phyloP scores from a whole-genome alignment of 2,329 filamentous ascomycete species.

The Zelopaecilomyces penicillatus region DNA sequence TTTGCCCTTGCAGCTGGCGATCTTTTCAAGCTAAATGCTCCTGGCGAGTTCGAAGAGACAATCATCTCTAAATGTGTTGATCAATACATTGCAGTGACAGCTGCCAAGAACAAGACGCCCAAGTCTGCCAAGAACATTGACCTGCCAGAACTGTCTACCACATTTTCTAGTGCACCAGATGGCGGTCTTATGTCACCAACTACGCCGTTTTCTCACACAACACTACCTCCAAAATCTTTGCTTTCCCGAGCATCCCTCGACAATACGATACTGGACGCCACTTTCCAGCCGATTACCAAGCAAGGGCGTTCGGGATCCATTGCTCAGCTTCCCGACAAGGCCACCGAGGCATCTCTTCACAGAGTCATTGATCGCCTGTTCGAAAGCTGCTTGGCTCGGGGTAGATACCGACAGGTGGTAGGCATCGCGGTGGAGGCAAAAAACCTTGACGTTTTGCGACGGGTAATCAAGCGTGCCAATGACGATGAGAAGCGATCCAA shows the following conservation, averaged over 20 bases:
- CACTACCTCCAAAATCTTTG: slow-evolving; percentile 85
- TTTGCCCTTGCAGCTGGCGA: slow-evolving; percentile 93
- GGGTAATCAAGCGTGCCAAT: slow-evolving; percentile 81
- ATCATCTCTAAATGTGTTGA: slow-evolving; percentile 98
- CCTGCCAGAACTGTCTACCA: slow-evolving; percentile 66
- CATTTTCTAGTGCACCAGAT: slow-evolving; percentile 64
- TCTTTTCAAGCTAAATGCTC: slow-evolving; percentile 84
- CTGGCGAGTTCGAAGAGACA: slow-evolving; percentile 95
- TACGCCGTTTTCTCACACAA: slow-evolving; percentile 90
- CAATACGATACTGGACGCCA: slow-evolving; percentile 53
- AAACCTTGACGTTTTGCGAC: slow-evolving; percentile 77
- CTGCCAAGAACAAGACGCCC: slow-evolving; percentile 40
- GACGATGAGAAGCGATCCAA: slow-evolving; percentile 70
- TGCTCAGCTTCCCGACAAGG: slow-evolving; percentile 57
- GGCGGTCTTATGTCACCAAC: slow-evolving; percentile 77
- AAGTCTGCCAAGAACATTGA: slow-evolving; percentile 35
- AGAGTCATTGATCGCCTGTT: slow-evolving; percentile 82
- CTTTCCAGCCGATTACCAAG: slow-evolving; percentile 45
- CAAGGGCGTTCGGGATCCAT: slow-evolving; percentile 50
- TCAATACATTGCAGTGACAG: slow-evolving; percentile 79
- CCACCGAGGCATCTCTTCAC: slow-evolving; percentile 73
- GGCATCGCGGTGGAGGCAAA: slow-evolving; percentile 94
- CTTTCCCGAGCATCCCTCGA: slow-evolving; percentile 72
- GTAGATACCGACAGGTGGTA: slow-evolving; percentile 89
- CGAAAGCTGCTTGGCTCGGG: slow-evolving; percentile 76